phyloP scores from a whole-genome alignment of 2,329 filamentous ascomycete species.

The Diaporthe vexans region DNA sequence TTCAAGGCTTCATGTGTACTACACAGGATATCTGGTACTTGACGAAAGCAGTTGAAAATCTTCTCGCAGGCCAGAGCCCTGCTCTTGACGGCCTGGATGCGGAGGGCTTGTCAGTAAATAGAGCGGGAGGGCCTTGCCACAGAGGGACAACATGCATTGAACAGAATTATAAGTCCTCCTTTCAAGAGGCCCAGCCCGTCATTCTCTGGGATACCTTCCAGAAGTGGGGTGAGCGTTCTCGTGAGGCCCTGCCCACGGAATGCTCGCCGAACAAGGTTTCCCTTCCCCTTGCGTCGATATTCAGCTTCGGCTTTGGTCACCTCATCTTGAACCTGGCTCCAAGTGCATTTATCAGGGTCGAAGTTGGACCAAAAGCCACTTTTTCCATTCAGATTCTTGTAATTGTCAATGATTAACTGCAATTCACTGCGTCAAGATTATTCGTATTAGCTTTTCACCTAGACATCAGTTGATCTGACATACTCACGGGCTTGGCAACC shows the following conservation, averaged over 20 bases:
- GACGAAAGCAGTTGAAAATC: not conserved
- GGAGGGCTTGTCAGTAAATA: not conserved
- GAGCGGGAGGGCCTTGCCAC: not conserved
- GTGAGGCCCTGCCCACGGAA: not conserved
- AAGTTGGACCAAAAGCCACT: not conserved
- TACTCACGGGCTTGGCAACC: not conserved
- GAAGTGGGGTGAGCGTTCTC: not conserved
- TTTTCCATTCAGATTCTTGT: not conserved
- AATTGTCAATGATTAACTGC: not conserved
- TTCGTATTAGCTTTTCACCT: not conserved
- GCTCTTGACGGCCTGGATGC: conserved; percentile 6
- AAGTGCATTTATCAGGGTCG: not conserved
- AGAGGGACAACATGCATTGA: conserved; percentile 1
- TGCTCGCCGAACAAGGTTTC: not conserved
- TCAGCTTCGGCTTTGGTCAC: not conserved
- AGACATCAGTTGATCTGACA: too few species aligned
- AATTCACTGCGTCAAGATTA: not conserved
- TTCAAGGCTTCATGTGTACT: not conserved
- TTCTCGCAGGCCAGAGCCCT: conserved; percentile 11
- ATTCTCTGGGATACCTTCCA: conserved; percentile 21
- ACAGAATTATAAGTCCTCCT: not conserved
- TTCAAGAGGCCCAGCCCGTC: conserved; percentile 15
- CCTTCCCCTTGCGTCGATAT: not conserved
- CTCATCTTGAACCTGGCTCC: not conserved
- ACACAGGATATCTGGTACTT: not conserved